A percentile compares a stretch with the other conserved stretches of the same genome.
phyloP scores from a whole-genome alignment of 768 basidiomycete species.

The Neoboletus brunneissimus region DNA sequence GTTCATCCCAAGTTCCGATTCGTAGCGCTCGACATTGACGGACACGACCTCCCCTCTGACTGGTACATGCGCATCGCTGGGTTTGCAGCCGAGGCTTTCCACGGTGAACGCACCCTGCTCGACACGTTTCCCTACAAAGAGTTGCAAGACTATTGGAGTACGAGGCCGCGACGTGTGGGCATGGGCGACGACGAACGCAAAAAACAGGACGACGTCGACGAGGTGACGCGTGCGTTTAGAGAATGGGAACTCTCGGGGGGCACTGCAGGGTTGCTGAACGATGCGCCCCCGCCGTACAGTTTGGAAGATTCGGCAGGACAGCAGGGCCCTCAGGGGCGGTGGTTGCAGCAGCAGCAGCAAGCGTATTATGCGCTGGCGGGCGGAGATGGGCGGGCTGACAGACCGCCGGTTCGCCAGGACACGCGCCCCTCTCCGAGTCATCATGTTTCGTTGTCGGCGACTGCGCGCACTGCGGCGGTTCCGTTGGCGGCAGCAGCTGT shows the following conservation, averaged over 20 bases:
- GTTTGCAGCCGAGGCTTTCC: constrained; percentile 65
- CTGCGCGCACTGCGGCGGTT: too few relatives aligned
- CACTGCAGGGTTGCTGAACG: constrained; percentile 38
- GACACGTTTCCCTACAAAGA: constrained; percentile 70
- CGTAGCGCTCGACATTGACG: constrained; percentile 75
- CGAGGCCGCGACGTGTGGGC: constrained; percentile 55
- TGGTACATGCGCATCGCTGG: constrained; percentile 86
- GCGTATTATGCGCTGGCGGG: background rate
- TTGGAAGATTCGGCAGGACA: constrained; percentile 37
- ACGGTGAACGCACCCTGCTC: constrained; percentile 57
- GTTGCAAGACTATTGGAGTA: constrained; percentile 71
- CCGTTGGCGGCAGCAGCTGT: too few relatives aligned
- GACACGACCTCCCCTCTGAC: constrained; percentile 72
- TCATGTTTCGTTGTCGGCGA: background rate
- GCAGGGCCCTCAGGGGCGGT: background rate
- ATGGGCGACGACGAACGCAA: constrained; percentile 1
- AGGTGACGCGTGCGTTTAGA: constrained; percentile 35
- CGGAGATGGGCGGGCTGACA: background rate
- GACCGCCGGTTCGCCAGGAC: background rate
- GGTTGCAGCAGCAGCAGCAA: background rate
- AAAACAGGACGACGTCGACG: constrained; percentile 25
- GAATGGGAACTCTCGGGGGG: constrained; percentile 39
- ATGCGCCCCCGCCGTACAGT: constrained; percentile 66
- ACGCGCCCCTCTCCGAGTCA: constrained; percentile 12
- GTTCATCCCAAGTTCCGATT: constrained; percentile 56